A percentile compares a stretch with the other conserved stretches of the same genome.
phyloP scores from a whole-genome alignment of 176 grass and related monocot genomes.

The Secale cereale region DNA sequence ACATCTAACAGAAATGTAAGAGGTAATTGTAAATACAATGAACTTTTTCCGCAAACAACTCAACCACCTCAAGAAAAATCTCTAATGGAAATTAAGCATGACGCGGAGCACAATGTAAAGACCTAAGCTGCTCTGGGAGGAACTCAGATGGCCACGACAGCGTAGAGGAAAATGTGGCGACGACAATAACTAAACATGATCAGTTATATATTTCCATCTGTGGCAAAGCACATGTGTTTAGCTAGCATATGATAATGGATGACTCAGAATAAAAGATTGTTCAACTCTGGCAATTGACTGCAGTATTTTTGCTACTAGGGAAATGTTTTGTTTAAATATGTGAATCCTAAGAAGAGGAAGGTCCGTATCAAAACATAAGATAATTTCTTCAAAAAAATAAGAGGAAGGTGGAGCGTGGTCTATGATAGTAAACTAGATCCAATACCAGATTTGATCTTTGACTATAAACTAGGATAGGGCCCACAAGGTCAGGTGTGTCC shows the following conservation, averaged over 20 bases:
- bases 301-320: no score
- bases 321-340: neutral
- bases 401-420: neutral
- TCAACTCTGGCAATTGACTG: neutral
- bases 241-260: neutral
- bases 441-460: neutral
- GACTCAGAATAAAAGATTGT: neutral
- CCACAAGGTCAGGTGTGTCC: neutral
- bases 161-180: neutral
- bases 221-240: neutral
- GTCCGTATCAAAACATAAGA: neutral
- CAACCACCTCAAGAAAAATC: neutral
- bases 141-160: neutral
- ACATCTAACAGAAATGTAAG: neutral
- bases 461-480: neutral
- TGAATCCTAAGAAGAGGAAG: neutral
- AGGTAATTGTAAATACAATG: neutral
- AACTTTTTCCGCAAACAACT: neutral
- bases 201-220: neutral
- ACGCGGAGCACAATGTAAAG: neutral
- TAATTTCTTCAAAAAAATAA: neutral
- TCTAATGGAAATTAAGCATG: neutral
- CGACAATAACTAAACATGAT: neutral
- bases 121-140: neutral
- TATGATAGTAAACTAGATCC: neutral